phyloP scores from a whole-genome alignment of 257 asterid species.

The Avicennia marina region DNA sequence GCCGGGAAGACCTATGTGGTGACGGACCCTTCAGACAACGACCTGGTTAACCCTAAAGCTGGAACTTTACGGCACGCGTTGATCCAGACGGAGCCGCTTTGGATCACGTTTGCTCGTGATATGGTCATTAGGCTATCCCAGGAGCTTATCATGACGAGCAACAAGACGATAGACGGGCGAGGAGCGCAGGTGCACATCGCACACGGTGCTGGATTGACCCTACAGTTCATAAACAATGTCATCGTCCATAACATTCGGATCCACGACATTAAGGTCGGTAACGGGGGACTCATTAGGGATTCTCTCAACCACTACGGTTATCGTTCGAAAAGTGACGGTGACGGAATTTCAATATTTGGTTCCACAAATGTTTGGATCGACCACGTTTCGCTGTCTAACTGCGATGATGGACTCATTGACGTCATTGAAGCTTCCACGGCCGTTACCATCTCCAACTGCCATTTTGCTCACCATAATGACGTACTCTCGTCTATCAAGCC shows the following conservation, averaged over 20 bases:
- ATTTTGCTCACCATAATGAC: conserved; percentile 46
- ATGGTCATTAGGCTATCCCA: conserved; percentile 39
- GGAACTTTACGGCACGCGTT: conserved; percentile 56
- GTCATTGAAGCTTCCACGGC: conserved; percentile 52
- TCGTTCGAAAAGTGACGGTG: conserved; percentile 46
- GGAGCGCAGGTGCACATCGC: conserved; percentile 48
- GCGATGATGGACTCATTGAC: conserved; percentile 57
- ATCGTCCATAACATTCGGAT: conserved; percentile 43
- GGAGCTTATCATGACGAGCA: conserved; percentile 53
- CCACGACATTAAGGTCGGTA: conserved; percentile 33
- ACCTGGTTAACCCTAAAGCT: conserved; percentile 42
- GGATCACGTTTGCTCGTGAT: conserved; percentile 40
- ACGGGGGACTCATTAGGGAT: conserved; percentile 55
- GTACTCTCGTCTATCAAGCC: conserved; percentile 15
- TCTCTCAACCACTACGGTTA: conserved; percentile 34
- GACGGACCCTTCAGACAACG: conserved; percentile 43
- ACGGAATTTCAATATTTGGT: conserved; percentile 49
- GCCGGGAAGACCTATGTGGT: conserved; percentile 46
- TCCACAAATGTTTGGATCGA: conserved; percentile 54
- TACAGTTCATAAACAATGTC: conserved; percentile 42
- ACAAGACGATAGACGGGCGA: conserved; percentile 66
- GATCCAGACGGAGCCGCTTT: conserved; percentile 44
- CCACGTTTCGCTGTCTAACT: conserved; percentile 48
- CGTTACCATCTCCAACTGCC: conserved; percentile 63
- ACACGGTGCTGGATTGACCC: conserved; percentile 45